Percentiles rank a stretch among this genome's conserved stretches.
Evolutionary conservation across 495 filamentous ascomycete genomes (phyloP).

Genomic region (Aspergillus mulundensis): DNA sequence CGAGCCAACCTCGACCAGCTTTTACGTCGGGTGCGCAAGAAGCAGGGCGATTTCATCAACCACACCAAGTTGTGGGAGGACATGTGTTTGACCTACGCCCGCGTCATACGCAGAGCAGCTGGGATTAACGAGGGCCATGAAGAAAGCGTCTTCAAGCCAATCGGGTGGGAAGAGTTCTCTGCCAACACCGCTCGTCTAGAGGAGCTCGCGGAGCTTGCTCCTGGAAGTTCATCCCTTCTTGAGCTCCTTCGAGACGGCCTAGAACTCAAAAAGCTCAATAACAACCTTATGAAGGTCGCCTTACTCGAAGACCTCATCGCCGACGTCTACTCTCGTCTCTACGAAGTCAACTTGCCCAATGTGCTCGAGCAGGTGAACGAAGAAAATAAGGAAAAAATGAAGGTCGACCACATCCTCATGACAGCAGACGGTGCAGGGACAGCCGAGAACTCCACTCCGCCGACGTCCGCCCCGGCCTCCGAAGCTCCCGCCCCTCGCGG

Average conservation of each 20-base stretch:
- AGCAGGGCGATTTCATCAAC: slow-evolving; percentile 76
- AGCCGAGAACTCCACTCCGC: slow-evolving; percentile 34
- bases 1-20: slow-evolving; percentile 74
- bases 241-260: slow-evolving; percentile 77
- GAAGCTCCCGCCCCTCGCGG: slow-evolving; percentile 44
- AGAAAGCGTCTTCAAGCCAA: slow-evolving; percentile 76
- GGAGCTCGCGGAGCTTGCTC: slow-evolving; percentile 40
- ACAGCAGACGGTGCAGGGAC: slow-evolving; percentile 30
- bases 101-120: slow-evolving; percentile 65
- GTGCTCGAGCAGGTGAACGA: slow-evolving; percentile 46
- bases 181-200: slow-evolving; percentile 54
- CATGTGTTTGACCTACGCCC: slow-evolving; percentile 68
- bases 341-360: slow-evolving; percentile 50
- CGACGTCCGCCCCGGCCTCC: slow-evolving; percentile 32
- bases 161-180: slow-evolving; percentile 77
- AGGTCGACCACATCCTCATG: slow-evolving; percentile 55
- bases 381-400: slow-evolving; percentile 55
- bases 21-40: slow-evolving; percentile 75
- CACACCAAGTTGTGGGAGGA: slow-evolving; percentile 83
- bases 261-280: slow-evolving; percentile 89
- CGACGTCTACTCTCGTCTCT: slow-evolving; percentile 82
- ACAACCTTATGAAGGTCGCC: slow-evolving; percentile 74
- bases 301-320: slow-evolving; percentile 86
- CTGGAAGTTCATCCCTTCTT: slow-evolving; percentile 44
- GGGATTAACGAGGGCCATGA: slow-evolving; percentile 61